Conservation (phyloP, 2,329 filamentous ascomycete genomes). For the Colletotrichum kahawae region DNA sequence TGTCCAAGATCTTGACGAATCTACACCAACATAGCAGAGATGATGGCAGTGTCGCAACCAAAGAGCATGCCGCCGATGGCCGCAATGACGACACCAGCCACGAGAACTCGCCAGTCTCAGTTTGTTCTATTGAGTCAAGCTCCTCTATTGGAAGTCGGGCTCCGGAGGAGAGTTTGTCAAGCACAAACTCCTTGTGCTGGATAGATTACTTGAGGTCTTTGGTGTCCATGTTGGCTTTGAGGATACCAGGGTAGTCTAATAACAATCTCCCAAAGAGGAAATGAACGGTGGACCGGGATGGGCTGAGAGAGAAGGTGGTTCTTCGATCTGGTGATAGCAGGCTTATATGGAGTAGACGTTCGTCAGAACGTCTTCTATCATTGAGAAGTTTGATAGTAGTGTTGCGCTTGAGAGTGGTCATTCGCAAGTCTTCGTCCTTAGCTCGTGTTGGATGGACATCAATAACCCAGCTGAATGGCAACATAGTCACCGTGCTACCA, state of each 20-base stretch:
- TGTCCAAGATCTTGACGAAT: constrained; percentile 43
- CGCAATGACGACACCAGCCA: background rate
- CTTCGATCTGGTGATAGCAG: background rate
- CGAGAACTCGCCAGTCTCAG: constrained; percentile 22
- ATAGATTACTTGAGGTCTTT: background rate
- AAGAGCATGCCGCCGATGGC: constrained; percentile 26
- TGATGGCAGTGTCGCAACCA: constrained; percentile 51
- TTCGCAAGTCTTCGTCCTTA: background rate
- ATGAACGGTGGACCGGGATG: background rate
- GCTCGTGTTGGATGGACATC: background rate
- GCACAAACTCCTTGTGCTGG: background rate
- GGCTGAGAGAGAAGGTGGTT: background rate
- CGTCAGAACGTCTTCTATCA: background rate
- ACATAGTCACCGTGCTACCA: background rate
- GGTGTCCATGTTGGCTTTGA: background rate
- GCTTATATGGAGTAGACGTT: background rate
- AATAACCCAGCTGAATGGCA: background rate
- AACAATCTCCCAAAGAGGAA: background rate
- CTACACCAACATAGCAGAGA: constrained; percentile 47
- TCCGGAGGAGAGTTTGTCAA: background rate
- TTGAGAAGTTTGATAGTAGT: background rate
- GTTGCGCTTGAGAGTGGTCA: background rate
- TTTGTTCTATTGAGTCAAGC: constrained; percentile 17
- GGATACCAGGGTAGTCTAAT: background rate
- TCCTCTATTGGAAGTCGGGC: background rate